phyloP scores from a whole-genome alignment of 2,329 filamentous ascomycete genomes.

The Lachnellula occidentalis region DNA sequence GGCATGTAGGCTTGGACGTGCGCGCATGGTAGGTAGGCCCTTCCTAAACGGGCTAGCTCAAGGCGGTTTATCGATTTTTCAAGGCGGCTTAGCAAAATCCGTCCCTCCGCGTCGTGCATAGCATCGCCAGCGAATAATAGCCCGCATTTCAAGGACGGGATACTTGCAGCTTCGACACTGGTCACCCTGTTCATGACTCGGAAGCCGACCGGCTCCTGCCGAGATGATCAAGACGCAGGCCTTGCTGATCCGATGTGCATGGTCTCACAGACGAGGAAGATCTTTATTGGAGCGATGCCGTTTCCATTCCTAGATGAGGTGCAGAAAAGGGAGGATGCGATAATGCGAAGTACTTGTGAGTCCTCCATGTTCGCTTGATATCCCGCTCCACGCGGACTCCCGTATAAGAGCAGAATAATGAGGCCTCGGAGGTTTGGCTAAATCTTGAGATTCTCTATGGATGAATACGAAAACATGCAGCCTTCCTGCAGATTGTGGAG shows the following conservation, averaged over 20 bases:
- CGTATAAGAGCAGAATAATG: neutral
- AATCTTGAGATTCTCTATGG: neutral
- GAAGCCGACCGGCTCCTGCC: neutral
- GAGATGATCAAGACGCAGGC: neutral
- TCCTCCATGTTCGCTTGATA: neutral
- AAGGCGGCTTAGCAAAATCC: neutral
- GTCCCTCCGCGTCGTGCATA: neutral
- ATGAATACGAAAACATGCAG: neutral
- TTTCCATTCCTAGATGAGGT: neutral
- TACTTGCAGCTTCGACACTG: neutral
- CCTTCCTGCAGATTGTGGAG: neutral
- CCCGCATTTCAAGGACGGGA: neutral
- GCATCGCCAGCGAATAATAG: neutral
- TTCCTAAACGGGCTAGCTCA: too few species aligned
- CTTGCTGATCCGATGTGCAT: neutral
- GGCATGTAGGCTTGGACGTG: too few species aligned
- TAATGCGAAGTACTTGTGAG: neutral
- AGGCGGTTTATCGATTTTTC: too few species aligned
- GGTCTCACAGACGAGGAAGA: neutral
- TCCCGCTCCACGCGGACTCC: neutral
- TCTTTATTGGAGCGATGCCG: neutral
- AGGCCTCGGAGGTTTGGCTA: neutral
- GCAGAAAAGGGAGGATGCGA: neutral
- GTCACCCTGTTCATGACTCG: neutral
- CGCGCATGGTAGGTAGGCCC: too few species aligned